A percentile compares a stretch with the other conserved stretches of the same genome.
Conservation (phyloP, 768 basidiomycete genomes). For the Lentinula aciculospora region DNA sequence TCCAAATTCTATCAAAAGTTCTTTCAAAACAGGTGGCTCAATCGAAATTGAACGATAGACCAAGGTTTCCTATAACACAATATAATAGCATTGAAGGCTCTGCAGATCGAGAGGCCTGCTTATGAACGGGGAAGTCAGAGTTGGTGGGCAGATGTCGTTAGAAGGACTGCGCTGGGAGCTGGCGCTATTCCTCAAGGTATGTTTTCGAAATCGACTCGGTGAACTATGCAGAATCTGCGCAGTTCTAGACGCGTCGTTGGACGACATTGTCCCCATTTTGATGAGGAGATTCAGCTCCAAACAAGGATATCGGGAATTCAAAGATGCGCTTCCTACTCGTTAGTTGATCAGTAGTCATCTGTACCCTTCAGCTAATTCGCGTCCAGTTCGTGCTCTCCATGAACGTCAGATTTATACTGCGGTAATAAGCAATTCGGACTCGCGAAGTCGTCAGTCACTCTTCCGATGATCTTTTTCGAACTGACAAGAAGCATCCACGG, state of each 20-base stretch:
- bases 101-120: slow-evolving; percentile 55
- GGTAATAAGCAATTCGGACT: slow-evolving; percentile 6
- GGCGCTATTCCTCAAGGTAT: slow-evolving; percentile 57
- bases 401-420: neutral
- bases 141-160: slow-evolving; percentile 82
- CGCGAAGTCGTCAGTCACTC: slow-evolving; percentile 4
- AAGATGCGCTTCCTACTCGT: slow-evolving; percentile 46
- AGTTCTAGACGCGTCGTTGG: slow-evolving; percentile 52
- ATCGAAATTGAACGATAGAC: neutral
- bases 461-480: neutral
- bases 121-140: slow-evolving; percentile 48
- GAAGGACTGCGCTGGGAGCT: slow-evolving; percentile 67
- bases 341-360: slow-evolving; percentile 14
- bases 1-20: slow-evolving; percentile 42
- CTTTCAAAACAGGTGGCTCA: slow-evolving; percentile 55
- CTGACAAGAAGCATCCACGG: neutral
- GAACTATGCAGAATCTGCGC: neutral
- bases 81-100: slow-evolving; percentile 30
- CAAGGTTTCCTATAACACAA: neutral
- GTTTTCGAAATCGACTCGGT: slow-evolving; percentile 7
- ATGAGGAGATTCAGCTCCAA: slow-evolving; percentile 63
- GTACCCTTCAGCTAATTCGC: neutral
- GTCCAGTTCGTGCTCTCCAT: neutral
- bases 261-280: slow-evolving; percentile 54
- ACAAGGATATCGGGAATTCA: slow-evolving; percentile 61